Evolutionary conservation across 176 grass and related monocot species (phyloP), one percentile per base, ranked within the genome.

Genomic region (Carex cristatella): DNA sequence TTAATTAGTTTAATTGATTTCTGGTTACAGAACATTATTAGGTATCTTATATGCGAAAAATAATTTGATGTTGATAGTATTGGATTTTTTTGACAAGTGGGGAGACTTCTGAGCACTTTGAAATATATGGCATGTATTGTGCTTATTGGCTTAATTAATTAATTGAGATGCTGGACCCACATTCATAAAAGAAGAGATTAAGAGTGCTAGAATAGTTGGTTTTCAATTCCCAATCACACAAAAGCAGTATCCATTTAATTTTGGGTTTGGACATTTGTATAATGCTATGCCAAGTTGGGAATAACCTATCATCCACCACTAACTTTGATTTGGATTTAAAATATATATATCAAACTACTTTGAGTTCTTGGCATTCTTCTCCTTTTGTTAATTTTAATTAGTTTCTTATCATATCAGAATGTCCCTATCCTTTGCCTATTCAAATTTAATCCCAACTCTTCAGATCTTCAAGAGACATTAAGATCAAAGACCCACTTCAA

Each of bases 401-500:
- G 84, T 84, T 87, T 51, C 86, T 92, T 84, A 83, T 79, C 84
- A 81, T 44, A 85, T 79, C 40, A 67, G 5, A 94, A 68, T 83
- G 87, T 91, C 30, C 89, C 81, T 51, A 87, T 85, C 81, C 70
- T 66, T 51, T 68, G 73, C 55, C 69, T 79, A 59, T 67, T 80
- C 81, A 86, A 90, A 69, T 80, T 83, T 69, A 76, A 65, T 81
- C 77, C 87, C 87, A 92, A 82, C 87, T 85, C 85, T 92, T 89
- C 90, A 82, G 30, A 61, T 77, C 73, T 65, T 79, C 85, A 95
- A 87, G 87, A 93, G 91, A 85, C 89, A 90, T 90, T 48, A 86
- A 75, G 85, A 92, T 85, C 85, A 83, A 59, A 70, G 86, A 87
- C 69, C 85, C 49, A 79, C 65, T 81, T 65, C 86, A 86, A 69